These are phyloP conservation scores for Mucor sp. DNA, from an alignment of 371 early-diverging fungal genomes.

Conservation along the genomic window DNA sequence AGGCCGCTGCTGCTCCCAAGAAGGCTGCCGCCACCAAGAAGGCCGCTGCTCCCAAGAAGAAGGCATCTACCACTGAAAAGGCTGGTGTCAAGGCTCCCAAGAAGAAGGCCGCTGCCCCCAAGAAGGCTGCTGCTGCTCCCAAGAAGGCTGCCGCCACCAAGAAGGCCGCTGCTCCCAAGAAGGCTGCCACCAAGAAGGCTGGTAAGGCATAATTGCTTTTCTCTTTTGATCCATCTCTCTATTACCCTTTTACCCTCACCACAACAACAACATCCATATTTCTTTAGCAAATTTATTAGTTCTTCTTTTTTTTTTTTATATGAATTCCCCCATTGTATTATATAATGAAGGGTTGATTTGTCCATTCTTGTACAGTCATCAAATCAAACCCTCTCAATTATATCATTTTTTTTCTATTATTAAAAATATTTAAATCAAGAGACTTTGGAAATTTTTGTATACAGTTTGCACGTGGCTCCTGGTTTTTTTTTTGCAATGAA, in stretches of 20 bases:
- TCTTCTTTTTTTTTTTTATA: not conserved
- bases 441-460: not conserved
- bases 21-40: slow-evolving; percentile 42
- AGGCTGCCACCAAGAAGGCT: slow-evolving; percentile 57
- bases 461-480: not conserved
- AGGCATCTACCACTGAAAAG: slow-evolving; percentile 40
- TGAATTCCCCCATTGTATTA: slow-evolving; percentile 7
- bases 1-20: slow-evolving; percentile 28
- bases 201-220: slow-evolving; percentile 16
- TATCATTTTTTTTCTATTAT: slow-evolving; percentile 9
- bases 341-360: slow-evolving; percentile 7
- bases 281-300: slow-evolving; percentile 1
- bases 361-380: slow-evolving; percentile 18
- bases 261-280: not conserved
- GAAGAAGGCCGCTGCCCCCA: slow-evolving; percentile 23
- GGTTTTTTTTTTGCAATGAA: not conserved
- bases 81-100: slow-evolving; percentile 31
- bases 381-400: slow-evolving; percentile 8
- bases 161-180: slow-evolving; percentile 49
- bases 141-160: slow-evolving; percentile 24
- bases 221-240: not conserved
- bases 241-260: not conserved
- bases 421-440: slow-evolving; percentile 6
- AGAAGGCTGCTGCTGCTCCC: slow-evolving; percentile 29
- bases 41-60: slow-evolving; percentile 41